These are phyloP conservation scores for Lobulomyces angularis DNA, from an alignment of 192 early-diverging fungal genomes.

Conservation along the genomic window DNA sequence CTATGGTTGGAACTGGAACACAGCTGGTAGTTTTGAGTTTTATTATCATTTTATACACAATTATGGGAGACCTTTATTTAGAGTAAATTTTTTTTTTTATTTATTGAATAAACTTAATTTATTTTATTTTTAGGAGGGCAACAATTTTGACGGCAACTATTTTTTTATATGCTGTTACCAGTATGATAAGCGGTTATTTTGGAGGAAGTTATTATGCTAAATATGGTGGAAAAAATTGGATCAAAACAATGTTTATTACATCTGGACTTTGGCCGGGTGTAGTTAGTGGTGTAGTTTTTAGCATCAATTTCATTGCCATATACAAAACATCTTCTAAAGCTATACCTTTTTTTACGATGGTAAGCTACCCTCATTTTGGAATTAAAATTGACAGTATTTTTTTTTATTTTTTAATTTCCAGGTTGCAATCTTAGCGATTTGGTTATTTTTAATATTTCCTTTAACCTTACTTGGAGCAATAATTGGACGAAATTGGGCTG, in stretches of 20 bases:
- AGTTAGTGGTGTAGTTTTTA: slow-evolving; percentile 37
- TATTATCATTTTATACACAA: slow-evolving; percentile 20
- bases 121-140: slow-evolving; percentile 26
- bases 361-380: slow-evolving; percentile 15
- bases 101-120: neutral
- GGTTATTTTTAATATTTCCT: slow-evolving; percentile 72
- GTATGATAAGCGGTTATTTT: slow-evolving; percentile 54
- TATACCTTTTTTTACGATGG: slow-evolving; percentile 75
- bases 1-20: slow-evolving; percentile 73
- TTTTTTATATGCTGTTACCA: slow-evolving; percentile 67
- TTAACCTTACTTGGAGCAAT: slow-evolving; percentile 70
- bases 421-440: slow-evolving; percentile 67
- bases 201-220: slow-evolving; percentile 52
- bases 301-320: slow-evolving; percentile 79
- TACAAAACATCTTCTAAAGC: slow-evolving; percentile 71
- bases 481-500: slow-evolving; percentile 50
- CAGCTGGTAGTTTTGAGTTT: slow-evolving; percentile 25
- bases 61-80: slow-evolving; percentile 22
- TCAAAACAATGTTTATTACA: slow-evolving; percentile 50
- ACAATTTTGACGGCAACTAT: slow-evolving; percentile 64
- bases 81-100: slow-evolving; percentile 16
- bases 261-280: slow-evolving; percentile 56
- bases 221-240: slow-evolving; percentile 60
- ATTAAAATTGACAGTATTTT: neutral
- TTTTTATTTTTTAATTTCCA: too few relatives aligned